Conservation (phyloP, 2,329 filamentous ascomycete species). For the Orbilia javanica region DNA sequence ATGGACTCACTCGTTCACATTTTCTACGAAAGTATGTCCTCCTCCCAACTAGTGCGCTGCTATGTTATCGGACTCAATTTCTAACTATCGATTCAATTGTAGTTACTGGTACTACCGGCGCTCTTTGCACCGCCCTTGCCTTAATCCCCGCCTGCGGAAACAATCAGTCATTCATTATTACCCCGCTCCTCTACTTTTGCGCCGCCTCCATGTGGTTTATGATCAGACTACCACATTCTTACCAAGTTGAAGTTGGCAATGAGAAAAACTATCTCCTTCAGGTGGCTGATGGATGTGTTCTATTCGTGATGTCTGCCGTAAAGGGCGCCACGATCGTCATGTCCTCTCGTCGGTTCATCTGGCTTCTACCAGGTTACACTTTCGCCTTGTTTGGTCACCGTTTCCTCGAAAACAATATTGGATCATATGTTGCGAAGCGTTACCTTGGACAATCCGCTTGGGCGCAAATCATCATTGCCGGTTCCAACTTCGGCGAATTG, state of each 20-base stretch:
- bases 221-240: constrained; percentile 66
- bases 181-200: constrained; percentile 67
- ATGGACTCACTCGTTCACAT: constrained; percentile 66
- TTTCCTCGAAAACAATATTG: constrained; percentile 69
- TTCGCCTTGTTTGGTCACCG: constrained; percentile 69
- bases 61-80: constrained; percentile 28
- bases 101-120: constrained; percentile 68
- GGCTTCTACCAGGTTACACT: constrained; percentile 69
- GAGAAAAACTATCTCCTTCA: constrained; percentile 52
- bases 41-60: background rate
- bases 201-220: constrained; percentile 68
- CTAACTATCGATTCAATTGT: constrained; percentile 67
- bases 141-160: constrained; percentile 69
- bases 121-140: constrained; percentile 68
- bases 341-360: constrained; percentile 68
- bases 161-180: constrained; percentile 70
- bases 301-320: constrained; percentile 68
- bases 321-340: constrained; percentile 68
- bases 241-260: constrained; percentile 55
- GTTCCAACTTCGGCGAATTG: constrained; percentile 69
- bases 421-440: constrained; percentile 67
- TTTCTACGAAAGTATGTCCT: constrained; percentile 60
- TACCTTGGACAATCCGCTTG: constrained; percentile 69
- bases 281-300: constrained; percentile 64
- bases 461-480: constrained; percentile 69